Evolutionary conservation across 768 basidiomycete genomes (phyloP).

Genomic region (Leccinum pellstonianum): DNA sequence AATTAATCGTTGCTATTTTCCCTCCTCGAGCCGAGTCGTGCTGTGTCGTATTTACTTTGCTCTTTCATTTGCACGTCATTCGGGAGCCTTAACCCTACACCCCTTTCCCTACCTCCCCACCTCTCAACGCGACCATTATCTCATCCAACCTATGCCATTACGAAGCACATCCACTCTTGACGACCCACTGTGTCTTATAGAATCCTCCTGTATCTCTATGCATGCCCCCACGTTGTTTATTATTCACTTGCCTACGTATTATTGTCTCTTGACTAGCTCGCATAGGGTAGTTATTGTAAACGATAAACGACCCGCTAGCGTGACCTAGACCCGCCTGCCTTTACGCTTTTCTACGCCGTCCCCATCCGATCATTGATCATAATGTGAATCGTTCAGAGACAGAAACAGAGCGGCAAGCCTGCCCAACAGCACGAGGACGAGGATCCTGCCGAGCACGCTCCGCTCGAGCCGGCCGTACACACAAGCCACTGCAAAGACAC

Average conservation of each 20-base stretch:
- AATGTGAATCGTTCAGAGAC: neutral
- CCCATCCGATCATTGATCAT: neutral
- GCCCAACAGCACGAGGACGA: conserved; percentile 9
- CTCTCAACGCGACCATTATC: neutral
- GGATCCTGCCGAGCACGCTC: conserved; percentile 30
- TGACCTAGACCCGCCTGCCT: neutral
- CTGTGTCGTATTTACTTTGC: neutral
- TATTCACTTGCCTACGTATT: neutral
- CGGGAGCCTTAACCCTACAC: neutral
- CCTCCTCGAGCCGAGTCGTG: neutral
- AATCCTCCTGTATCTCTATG: neutral
- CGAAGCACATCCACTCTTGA: neutral
- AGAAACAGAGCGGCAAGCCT: neutral
- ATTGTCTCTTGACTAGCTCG: neutral
- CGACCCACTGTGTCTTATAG: neutral
- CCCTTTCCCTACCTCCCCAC: neutral
- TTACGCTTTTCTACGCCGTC: neutral
- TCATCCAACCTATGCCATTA: neutral
- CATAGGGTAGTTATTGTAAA: neutral
- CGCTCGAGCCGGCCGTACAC: conserved; percentile 31
- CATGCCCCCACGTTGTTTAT: neutral
- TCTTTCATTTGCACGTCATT: neutral
- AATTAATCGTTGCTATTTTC: neutral
- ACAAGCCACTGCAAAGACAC: conserved; percentile 19
- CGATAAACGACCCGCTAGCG: neutral